Evolutionary conservation across 2,329 filamentous ascomycete genomes (phyloP), one percentile per base, ranked within the genome.

Genomic region (Fusarium nematophilum): DNA sequence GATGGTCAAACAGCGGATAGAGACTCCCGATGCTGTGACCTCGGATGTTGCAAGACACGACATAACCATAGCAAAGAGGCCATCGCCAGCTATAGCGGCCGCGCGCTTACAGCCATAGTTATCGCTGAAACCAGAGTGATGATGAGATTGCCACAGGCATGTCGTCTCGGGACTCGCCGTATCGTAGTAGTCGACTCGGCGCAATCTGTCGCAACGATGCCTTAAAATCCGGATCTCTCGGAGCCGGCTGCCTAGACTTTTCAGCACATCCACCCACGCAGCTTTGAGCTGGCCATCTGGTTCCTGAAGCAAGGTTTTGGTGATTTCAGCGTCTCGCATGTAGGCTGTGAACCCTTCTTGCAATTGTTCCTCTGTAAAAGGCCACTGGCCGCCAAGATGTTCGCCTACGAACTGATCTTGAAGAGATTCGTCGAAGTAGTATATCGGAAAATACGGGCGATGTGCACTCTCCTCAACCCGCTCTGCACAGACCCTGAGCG

Each of bases 351-450:
- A 50, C 6, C 37, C 46, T 14, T 50, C 46, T 5, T 18, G 36
- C 3, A 50, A 27, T 23, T 50, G 36, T 9, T 13, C 21, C 14
- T 50, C 29, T 10, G 36, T 18, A 13, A 50, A 11, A 13, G 37
- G 37, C 37, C 37, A 50, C n/a, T 42, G 18, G 18, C 47, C 47
- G 9, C 14, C 37, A 23, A 50, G 38, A 8, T 50, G 18, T n/a
- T 42, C 29, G 17, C 36, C 15, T n/a, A 50, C 37, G 13, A 50
- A 34, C n/a, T 43, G 6, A 6, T 29, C 26, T 43, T 34, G 29
- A 8, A 34, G 21, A 11, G 29, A 14, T 14, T 33, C 11, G 7
- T 25, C 7, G 8, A 33, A 33, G 17, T 9, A 6, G 17, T 9
- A 9, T 7, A 1, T 34, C 4, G 17, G 29, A 11, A 33, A 34